Evolutionary conservation across 75 land plant species (phyloP).

Genomic region (Cupressus sempervirens): DNA sequence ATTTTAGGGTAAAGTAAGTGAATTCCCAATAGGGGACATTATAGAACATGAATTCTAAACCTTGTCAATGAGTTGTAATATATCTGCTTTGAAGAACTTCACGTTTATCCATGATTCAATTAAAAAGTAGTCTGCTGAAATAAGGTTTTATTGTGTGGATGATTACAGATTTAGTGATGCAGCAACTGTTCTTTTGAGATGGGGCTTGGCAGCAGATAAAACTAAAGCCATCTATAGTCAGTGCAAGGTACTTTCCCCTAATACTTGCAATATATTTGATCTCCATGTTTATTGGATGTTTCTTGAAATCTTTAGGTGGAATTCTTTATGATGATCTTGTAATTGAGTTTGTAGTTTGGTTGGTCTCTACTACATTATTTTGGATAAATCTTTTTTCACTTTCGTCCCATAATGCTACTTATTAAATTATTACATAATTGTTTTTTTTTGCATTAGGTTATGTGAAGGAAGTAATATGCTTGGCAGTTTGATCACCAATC

Average conservation of each 20-base stretch:
- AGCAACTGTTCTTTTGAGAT: conserved; percentile 75
- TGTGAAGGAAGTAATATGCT: too few relatives aligned
- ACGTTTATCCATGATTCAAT: background rate
- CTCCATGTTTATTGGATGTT: conserved; percentile 1
- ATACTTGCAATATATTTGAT: background rate
- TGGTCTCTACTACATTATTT: background rate
- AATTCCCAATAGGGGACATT: too few relatives aligned
- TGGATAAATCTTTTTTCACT: background rate
- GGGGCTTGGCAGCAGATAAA: conserved; percentile 89
- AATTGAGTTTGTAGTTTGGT: background rate
- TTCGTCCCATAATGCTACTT: background rate
- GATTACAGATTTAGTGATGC: conserved; percentile 77
- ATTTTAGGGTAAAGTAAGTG: too few relatives aligned
- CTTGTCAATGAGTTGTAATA: background rate
- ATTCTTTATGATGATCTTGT: background rate
- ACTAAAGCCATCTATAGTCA: conserved; percentile 88
- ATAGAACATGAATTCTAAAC: background rate
- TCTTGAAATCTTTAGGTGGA: background rate
- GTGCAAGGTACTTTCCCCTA: conserved; percentile 64
- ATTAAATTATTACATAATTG: background rate
- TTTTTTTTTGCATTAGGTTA: too few relatives aligned
- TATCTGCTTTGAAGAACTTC: background rate
- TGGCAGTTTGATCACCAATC: too few relatives aligned
- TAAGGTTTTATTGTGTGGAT: background rate
- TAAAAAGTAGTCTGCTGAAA: background rate